These are phyloP conservation scores for Blastobotrys niveus DNA, from an alignment of 1,139 yeast genomes.

Conservation along the genomic window DNA sequence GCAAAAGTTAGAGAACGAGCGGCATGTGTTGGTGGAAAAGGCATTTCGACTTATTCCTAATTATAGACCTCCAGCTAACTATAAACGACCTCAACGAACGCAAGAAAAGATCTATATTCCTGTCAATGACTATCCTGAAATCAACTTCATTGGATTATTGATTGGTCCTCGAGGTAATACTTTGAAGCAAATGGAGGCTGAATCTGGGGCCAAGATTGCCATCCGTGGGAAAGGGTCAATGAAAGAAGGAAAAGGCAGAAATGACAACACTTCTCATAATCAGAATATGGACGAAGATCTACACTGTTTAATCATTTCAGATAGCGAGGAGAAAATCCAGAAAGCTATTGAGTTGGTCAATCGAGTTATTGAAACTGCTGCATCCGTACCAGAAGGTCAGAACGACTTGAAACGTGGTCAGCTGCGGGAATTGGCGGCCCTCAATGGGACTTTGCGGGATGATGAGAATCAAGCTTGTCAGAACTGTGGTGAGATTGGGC, in stretches of 20 bases:
- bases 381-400: conserved; percentile 86
- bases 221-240: conserved; percentile 93
- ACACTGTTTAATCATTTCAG: conserved; percentile 85
- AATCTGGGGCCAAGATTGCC: conserved; percentile 80
- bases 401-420: conserved; percentile 89
- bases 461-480: conserved; percentile 65
- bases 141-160: conserved; percentile 85
- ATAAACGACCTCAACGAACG: conserved; percentile 64
- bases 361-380: conserved; percentile 70
- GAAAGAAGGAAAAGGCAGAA: conserved; percentile 72
- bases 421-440: conserved; percentile 81
- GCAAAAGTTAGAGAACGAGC: conserved; percentile 64
- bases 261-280: conserved; percentile 41
- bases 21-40: conserved; percentile 67
- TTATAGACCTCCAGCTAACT: conserved; percentile 75
- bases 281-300: conserved; percentile 68
- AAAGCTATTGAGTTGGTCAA: conserved; percentile 72
- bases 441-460: conserved; percentile 91
- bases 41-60: conserved; percentile 72
- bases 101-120: conserved; percentile 84
- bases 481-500: conserved; percentile 57
- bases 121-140: conserved; percentile 79
- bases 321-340: conserved; percentile 68
- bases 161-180: conserved; percentile 97
- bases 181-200: conserved; percentile 68